Base-by-base conservation (phyloP, 768 basidiomycete genomes). In the Hebeloma cylindrosporum region DNA sequence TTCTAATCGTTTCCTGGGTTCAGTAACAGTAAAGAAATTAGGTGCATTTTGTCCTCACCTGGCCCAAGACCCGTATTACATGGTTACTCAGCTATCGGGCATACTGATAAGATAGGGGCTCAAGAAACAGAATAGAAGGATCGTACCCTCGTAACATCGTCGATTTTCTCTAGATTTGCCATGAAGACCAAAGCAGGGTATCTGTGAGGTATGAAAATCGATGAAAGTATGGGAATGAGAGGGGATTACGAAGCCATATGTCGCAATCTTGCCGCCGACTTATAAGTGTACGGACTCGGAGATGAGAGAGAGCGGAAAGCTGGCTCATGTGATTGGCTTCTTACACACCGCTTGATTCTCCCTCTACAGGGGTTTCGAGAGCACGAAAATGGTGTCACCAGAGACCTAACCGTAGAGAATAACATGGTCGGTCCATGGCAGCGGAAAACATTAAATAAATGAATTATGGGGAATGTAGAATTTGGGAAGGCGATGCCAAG, bases 41-140 rank as follows among this genome's bases (percentile, higher is more conserved):
- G 8, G 16, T 4, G 26, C 16, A 33, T 31, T n/a, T n/a, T n/a
- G n/a, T n/a, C 58, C 68, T 34, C 59, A 87, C 89, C 81, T 90
- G 88, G 3, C 85, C 89, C 14, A 92, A 65, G 6, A 92, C 71
- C 50, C 89, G 72, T 5, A 82, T 68, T 1, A 90, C 80, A 44
- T 75, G 72, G 18, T 79, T 74, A 55, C 82, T 89, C 42, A 92
- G 69, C 88, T 91, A 55, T 43, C 28, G 5, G 30, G 23, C 23
- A 33, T 30, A 23, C 25, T 48, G 43, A 43, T 51, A 40, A 31
- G 7, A 32, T 34, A 39, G 16, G 4, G 10, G 17, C 35, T 8
- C 21, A 22, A 23, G 3, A 8, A 3, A 11, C 17, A 30, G 13
- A 23, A 2, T 18, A 35, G 22, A 10, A 2, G 7, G n/a, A 11